Base-by-base conservation (phyloP, 2,329 filamentous ascomycete genomes). In the Didymella arachidicola region DNA sequence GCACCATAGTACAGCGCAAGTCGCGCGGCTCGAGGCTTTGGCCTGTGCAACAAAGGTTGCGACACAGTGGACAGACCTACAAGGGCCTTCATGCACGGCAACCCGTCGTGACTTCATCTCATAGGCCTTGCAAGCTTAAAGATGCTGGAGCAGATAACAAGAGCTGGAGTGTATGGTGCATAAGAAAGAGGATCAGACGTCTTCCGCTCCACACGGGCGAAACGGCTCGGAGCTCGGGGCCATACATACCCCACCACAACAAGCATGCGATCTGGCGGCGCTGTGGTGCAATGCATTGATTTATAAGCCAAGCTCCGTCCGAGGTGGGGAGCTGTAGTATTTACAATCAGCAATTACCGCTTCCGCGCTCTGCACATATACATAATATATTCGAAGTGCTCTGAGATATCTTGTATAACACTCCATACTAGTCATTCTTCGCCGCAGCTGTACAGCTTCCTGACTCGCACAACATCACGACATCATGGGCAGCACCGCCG, bases 231-330 rank as follows among this genome's bases (percentile, higher is more conserved):
- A 41, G 25, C 29, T 50, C 45, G 44, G 56, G 38, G 45, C 50
- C 53, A 44, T n/a, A 12, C 30, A 53, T 62, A 65, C 61, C 65
- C 68, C 66, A 62, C 62, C 22, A 30, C 49, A 54, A 8, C 1
- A n/a, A 36, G 30, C 30, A 32, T 32, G 30, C 30, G 30, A 32
- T 32, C 30, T 32, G 30, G 30, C 30, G 30, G 30, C 16, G 30
- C 30, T 32, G 12, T 32, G 30, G 16, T 32, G 30, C 30, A 32
- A 32, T 32, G 30, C 11, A 53, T 57, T 68, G 70, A 72, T 72
- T 72, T 67, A 60, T 69, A 71, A 72, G 57, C 69, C 34, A 45
- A 42, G 39, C 4, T 12, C 51, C 41, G 38, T 43, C 56, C 38
- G 50, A 52, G 19, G 46, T 43, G 56, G 46, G 38, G 22, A 39